Base-by-base conservation (phyloP, 768 basidiomycete genomes). In the Boletus vermiculosoides region DNA sequence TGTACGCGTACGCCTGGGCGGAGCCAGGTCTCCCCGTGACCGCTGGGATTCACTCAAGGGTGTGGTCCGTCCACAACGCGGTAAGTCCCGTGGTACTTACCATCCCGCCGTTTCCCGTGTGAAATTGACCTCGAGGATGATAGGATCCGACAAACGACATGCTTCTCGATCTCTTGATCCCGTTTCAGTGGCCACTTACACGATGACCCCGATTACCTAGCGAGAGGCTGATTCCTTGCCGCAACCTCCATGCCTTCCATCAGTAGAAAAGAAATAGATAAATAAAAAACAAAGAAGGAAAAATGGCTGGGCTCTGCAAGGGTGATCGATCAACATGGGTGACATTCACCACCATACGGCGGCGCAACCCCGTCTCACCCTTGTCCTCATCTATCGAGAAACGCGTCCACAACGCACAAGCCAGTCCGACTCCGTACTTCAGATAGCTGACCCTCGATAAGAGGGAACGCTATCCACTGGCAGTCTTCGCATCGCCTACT, bases 321-420 rank as follows among this genome's bases (percentile, higher is more conserved):
- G 33, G 37, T 25, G 56, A 59, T 59, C 58, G 50, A 58, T 46
- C 37, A 18, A 9, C 30, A 18, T 31, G 28, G 6, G 33, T 33
- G 22, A 13, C 2, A 39, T 49, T 42, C 54, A 37, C 36, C 23
- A n/a, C n/a, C 23, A n/a, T 10, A 39, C 12, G n/a, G 23, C 11
- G 33, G 18, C 23, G 20, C 18, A n/a, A 20, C 25, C 34, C 25
- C 30, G 30, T 56, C 44, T 55, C 34, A 23, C 9, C 22, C 31
- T 15, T 25, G 44, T 36, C 34, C 5, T 33, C 23, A 22, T 46
- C 45, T 36, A 18, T 41, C 25, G 22, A 57, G 45, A 22, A 57
- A 56, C 23, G 54, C 54, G 37, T 7, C 18, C 36, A 25, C 53
- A 39, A 56, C 44, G 28, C 55, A 11, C 40, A 16, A 23, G 20